Evolutionary conservation across 768 basidiomycete genomes (phyloP), one percentile per base, ranked within the genome.

Genomic region (Lentinula lateritia): DNA sequence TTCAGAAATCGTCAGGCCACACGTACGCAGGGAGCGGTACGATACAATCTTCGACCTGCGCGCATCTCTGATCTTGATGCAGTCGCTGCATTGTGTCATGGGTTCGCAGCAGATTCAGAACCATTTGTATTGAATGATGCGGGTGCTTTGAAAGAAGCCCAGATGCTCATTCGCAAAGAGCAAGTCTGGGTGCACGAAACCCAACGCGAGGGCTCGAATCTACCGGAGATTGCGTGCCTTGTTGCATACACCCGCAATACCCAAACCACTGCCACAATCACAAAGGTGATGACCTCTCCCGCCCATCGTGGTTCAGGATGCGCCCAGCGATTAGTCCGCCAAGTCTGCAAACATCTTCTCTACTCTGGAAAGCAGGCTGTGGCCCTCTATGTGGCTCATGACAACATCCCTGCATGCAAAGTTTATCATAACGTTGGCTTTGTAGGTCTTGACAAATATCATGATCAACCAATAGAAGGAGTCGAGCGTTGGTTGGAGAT

Each of bases 341-440:
- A 71, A 42, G 80, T 83, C 16, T 77, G 75, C 61, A 67, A 74
- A 61, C 66, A 74, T 6, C 70, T 80, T 15, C 63, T 84, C 15
- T 54, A 65, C 39, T 61, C 61, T 28, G 45, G 48, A n/a, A 78
- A 78, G 58, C 65, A 77, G 8, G 66, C 59, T 3, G 72, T 84
- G 16, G 80, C 83, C 2, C 71, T 85, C 10, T 85, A 82, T 62
- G 83, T 84, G 13, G 83, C 80, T 2, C 72, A 79, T 56, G 66
- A 69, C 34, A 74, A 80, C 53, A 57, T 63, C 8, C 80, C 78
- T 5, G 79, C 78, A 1, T 73, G 70, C 10, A 76, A 64, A 6
- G 75, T 80, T 4, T 85, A 85, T 63, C 63, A 72, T 52, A 77
- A 74, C 15, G 75, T 85, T 12, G 84, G 83, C 1, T 85, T 85